phyloP scores from a whole-genome alignment of 208 protist genomes.

The Jaenimonas drosophilae region DNA sequence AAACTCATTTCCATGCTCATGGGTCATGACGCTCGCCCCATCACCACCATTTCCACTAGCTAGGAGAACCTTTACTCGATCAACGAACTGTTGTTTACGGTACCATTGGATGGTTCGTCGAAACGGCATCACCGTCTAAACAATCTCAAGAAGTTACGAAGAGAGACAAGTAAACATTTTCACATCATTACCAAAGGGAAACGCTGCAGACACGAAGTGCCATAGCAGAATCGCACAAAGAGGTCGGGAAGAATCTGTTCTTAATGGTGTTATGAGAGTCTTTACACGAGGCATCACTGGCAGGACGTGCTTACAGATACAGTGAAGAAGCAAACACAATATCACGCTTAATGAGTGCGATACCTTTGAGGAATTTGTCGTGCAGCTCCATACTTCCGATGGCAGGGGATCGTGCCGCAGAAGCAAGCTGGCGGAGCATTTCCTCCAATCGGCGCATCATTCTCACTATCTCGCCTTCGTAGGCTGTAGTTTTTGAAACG shows the following conservation, averaged over 20 bases:
- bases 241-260: too few relatives aligned
- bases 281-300: too few relatives aligned
- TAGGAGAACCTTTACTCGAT: constrained; percentile 78
- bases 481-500: constrained; percentile 96
- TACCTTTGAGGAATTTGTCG: constrained; percentile 96
- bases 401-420: constrained; percentile 94
- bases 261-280: too few relatives aligned
- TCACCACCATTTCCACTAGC: constrained; percentile 79
- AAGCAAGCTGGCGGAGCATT: constrained; percentile 95
- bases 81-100: constrained; percentile 44
- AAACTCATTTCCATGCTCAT: constrained; percentile 85
- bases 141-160: too few relatives aligned
- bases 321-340: constrained; percentile 99
- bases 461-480: constrained; percentile 98
- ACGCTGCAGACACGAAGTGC: too few relatives aligned
- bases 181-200: too few relatives aligned
- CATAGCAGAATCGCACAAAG: too few relatives aligned
- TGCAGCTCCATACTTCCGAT: constrained; percentile 98
- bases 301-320: constrained; percentile 81
- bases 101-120: too few relatives aligned
- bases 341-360: constrained; percentile 96
- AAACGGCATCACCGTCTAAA: too few relatives aligned
- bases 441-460: constrained; percentile 98
- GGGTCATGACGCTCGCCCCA: constrained; percentile 81
- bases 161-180: too few relatives aligned